Percentiles rank a stretch among this genome's conserved stretches.
Evolutionary conservation across 2,329 filamentous ascomycete species (phyloP).

Genomic region (Cadophora malorum): DNA sequence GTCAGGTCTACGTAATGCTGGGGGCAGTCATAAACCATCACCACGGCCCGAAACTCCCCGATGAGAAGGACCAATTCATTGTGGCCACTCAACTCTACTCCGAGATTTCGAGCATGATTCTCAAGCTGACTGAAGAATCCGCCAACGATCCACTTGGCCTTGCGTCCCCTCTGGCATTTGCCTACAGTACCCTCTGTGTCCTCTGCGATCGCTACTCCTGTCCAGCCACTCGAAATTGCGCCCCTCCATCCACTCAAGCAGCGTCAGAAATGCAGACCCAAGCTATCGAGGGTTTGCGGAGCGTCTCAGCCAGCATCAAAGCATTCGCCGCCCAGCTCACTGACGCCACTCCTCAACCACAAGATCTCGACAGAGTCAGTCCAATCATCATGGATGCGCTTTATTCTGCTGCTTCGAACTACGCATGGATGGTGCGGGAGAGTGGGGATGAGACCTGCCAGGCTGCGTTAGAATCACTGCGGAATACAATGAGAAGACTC

Average conservation of each 20-base stretch:
- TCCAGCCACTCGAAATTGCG: slow-evolving; percentile 30
- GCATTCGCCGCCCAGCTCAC: slow-evolving; percentile 43
- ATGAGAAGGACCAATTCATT: slow-evolving; percentile 36
- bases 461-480: slow-evolving; percentile 43
- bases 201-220: slow-evolving; percentile 50
- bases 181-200: slow-evolving; percentile 42
- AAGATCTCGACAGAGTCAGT: slow-evolving; percentile 44
- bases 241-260: slow-evolving; percentile 28
- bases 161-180: slow-evolving; percentile 40
- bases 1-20: slow-evolving; percentile 48
- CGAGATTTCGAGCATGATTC: slow-evolving; percentile 38
- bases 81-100: slow-evolving; percentile 40
- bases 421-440: slow-evolving; percentile 49
- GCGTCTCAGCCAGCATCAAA: slow-evolving; percentile 42
- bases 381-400: slow-evolving; percentile 49
- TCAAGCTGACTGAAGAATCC: slow-evolving; percentile 40
- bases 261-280: slow-evolving; percentile 45
- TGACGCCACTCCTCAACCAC: slow-evolving; percentile 32
- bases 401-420: slow-evolving; percentile 48
- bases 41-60: slow-evolving; percentile 32
- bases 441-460: slow-evolving; percentile 45
- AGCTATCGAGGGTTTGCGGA: slow-evolving; percentile 46
- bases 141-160: slow-evolving; percentile 38
- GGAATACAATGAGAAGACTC: slow-evolving; percentile 43
- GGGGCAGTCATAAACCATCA: slow-evolving; percentile 47